Percentiles rank a stretch among this genome's conserved stretches.
These are phyloP conservation scores for Metschnikowia borealis DNA, from an alignment of 805 yeast genomes.

Conservation along the genomic window DNA sequence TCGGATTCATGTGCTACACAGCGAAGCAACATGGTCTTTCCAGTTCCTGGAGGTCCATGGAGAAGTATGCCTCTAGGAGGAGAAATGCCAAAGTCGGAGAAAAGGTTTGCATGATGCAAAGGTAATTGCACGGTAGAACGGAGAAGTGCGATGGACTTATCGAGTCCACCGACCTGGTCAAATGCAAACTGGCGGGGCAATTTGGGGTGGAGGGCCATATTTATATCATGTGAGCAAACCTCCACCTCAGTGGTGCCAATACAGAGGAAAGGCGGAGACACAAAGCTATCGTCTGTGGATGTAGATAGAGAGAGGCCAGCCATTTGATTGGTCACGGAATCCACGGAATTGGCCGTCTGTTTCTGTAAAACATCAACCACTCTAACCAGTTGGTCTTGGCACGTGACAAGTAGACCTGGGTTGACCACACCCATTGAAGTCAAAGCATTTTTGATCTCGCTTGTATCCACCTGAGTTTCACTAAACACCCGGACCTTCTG, in stretches of 20 bases:
- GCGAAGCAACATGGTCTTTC: conserved; percentile 83
- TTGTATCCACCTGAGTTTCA: neutral
- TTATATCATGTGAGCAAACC: conserved; percentile 4
- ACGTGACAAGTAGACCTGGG: conserved; percentile 47
- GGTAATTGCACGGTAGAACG: conserved; percentile 76
- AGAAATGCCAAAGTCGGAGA: conserved; percentile 77
- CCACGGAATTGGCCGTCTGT: conserved; percentile 14
- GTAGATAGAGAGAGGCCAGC: conserved; percentile 10
- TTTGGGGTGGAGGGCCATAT: conserved; percentile 33
- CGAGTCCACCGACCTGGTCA: conserved; percentile 72
- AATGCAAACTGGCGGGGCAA: conserved; percentile 46
- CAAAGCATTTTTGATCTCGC: conserved; percentile 21
- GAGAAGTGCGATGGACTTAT: conserved; percentile 55
- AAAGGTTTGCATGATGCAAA: conserved; percentile 68
- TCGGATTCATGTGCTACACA: conserved; percentile 75
- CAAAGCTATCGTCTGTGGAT: conserved; percentile 18
- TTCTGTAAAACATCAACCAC: conserved; percentile 26
- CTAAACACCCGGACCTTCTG: conserved; percentile 7
- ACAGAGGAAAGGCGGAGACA: conserved; percentile 49
- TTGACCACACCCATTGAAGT: conserved; percentile 57
- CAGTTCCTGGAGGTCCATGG: conserved; percentile 98
- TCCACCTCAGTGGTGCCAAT: conserved; percentile 21
- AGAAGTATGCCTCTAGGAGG: conserved; percentile 93
- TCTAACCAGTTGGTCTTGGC: conserved; percentile 16
- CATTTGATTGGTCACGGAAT: conserved; percentile 10